Conservation (phyloP, 345 rosid species). For the Hibiscus syriacus region DNA sequence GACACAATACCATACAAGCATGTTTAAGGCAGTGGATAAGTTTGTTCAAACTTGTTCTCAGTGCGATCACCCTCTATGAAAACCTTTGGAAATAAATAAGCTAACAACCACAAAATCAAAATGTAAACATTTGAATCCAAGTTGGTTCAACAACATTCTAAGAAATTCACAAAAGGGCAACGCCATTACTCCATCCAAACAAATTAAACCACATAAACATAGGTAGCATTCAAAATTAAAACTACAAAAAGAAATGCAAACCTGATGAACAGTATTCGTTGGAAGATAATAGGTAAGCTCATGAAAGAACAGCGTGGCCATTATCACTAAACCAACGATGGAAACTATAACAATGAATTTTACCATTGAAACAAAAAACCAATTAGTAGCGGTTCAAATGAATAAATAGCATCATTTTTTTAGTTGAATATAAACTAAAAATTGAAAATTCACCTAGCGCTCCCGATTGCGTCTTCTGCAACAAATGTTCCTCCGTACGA, state of each 20-base stretch:
- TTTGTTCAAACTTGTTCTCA: background rate
- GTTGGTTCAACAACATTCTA: background rate
- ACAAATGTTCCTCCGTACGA: conserved; percentile 89
- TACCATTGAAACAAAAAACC: background rate
- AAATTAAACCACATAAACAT: background rate
- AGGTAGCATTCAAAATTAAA: background rate
- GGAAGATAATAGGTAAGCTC: conserved; percentile 82
- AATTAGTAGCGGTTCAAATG: background rate
- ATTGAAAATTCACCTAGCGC: conserved; percentile 53
- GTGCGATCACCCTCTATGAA: background rate
- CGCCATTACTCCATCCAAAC: background rate
- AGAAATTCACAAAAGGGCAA: background rate
- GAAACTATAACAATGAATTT: conserved; percentile 51
- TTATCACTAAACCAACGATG: conserved; percentile 65
- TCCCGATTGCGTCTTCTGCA: conserved; percentile 95
- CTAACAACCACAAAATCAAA: background rate
- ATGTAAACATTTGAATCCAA: background rate
- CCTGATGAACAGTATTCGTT: conserved; percentile 88
- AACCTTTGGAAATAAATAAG: background rate
- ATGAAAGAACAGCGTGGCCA: conserved; percentile 81
- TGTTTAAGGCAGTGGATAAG: background rate
- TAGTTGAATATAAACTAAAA: background rate
- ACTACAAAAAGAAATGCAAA: conserved; percentile 10
- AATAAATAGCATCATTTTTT: background rate
- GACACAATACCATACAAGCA: background rate